Percentiles rank a stretch among this genome's conserved stretches.
These are phyloP conservation scores for Leptodontidium sp. DNA, from an alignment of 2,329 filamentous ascomycete genomes.

Conservation along the genomic window DNA sequence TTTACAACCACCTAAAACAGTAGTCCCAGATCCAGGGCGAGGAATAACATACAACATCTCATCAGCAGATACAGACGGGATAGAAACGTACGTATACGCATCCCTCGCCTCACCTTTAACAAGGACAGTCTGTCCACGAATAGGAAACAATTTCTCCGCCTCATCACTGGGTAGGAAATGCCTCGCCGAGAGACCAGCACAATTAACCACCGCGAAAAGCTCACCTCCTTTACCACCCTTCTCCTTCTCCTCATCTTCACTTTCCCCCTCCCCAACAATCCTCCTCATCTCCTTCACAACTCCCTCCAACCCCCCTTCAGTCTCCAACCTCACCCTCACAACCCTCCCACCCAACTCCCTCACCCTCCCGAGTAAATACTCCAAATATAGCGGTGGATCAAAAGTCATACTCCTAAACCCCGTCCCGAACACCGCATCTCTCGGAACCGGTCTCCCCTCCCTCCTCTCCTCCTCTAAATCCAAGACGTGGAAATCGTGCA, in stretches of 20 bases:
- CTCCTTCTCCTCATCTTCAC: not conserved
- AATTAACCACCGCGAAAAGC: constrained; percentile 51
- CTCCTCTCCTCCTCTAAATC: not conserved
- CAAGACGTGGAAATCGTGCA: not conserved
- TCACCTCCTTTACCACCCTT: constrained; percentile 36
- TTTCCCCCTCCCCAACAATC: not conserved
- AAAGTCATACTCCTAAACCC: constrained; percentile 5
- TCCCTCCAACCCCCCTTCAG: not conserved
- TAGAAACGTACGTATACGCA: constrained; percentile 42
- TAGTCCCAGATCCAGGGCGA: constrained; percentile 16
- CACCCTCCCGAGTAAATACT: not conserved
- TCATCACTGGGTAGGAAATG: constrained; percentile 48
- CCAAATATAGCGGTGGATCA: not conserved
- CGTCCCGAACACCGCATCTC: not conserved
- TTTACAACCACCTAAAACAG: constrained; percentile 26
- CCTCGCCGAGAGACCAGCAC: constrained; percentile 51
- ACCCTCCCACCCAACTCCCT: constrained; percentile 32
- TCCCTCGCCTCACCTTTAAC: constrained; percentile 51
- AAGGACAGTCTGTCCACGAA: constrained; percentile 55
- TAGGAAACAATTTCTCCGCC: constrained; percentile 48
- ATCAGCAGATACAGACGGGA: constrained; percentile 33
- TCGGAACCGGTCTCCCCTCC: not conserved
- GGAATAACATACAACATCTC: constrained; percentile 52
- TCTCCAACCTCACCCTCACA: constrained; percentile 32
- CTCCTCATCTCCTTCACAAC: not conserved